Evolutionary conservation across 2,329 filamentous ascomycete species (phyloP).

Genomic region (Plenodomus lindquistii): DNA sequence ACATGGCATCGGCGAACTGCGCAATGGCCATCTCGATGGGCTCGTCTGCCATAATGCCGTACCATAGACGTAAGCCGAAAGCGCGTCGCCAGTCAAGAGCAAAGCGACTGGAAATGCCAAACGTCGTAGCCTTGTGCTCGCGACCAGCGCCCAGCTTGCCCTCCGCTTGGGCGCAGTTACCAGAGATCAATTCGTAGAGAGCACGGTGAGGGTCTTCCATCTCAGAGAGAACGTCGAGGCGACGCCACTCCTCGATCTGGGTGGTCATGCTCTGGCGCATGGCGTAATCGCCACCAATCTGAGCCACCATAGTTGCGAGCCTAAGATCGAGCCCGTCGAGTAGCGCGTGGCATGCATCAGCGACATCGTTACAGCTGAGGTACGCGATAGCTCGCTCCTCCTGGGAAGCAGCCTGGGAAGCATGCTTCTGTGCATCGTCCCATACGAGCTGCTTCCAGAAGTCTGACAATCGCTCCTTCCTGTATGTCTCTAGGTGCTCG

Average conservation of each 20-base stretch:
- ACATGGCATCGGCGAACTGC: slow-evolving; percentile 74
- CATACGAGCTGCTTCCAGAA: slow-evolving; percentile 61
- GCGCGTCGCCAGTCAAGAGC: slow-evolving; percentile 90
- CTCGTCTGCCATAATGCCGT: slow-evolving; percentile 70
- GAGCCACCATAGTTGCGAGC: slow-evolving; percentile 80
- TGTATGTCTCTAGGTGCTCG: slow-evolving; percentile 46
- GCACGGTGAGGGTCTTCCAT: slow-evolving; percentile 82
- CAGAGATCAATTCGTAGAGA: slow-evolving; percentile 85
- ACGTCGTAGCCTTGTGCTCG: slow-evolving; percentile 80
- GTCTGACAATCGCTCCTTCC: slow-evolving; percentile 66
- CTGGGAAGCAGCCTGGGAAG: slow-evolving; percentile 62
- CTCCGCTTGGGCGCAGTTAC: slow-evolving; percentile 82
- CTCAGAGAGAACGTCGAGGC: slow-evolving; percentile 82
- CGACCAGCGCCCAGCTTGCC: slow-evolving; percentile 72
- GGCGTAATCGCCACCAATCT: slow-evolving; percentile 74
- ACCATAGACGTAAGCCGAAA: slow-evolving; percentile 91
- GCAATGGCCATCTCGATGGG: slow-evolving; percentile 72
- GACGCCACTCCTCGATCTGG: slow-evolving; percentile 83
- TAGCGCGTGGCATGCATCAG: slow-evolving; percentile 81
- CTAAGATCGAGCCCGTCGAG: slow-evolving; percentile 77
- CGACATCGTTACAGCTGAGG: slow-evolving; percentile 76
- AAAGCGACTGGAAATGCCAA: slow-evolving; percentile 82
- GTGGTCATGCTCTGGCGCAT: slow-evolving; percentile 74
- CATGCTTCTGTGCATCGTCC: slow-evolving; percentile 46
- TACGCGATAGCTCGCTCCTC: slow-evolving; percentile 86